phyloP scores from a whole-genome alignment of 2,329 filamentous ascomycete genomes.

The Pyricularia pennisetigena region DNA sequence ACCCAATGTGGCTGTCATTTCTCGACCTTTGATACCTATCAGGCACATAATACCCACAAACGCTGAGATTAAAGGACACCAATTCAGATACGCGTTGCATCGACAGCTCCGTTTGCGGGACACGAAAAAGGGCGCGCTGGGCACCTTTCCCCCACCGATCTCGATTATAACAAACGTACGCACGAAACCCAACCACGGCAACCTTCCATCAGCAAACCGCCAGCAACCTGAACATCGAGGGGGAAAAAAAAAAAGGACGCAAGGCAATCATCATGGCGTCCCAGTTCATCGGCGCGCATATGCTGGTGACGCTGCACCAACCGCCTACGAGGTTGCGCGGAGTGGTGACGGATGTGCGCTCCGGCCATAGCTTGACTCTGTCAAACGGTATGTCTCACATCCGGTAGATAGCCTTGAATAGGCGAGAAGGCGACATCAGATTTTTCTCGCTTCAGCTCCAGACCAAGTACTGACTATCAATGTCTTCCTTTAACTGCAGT shows the following conservation, averaged over 20 bases:
- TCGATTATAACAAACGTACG: background rate
- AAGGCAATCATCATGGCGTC: constrained; percentile 41
- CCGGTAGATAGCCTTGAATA: background rate
- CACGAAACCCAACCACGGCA: background rate
- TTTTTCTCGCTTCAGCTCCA: background rate
- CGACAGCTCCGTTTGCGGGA: background rate
- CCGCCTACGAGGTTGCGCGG: constrained; percentile 59
- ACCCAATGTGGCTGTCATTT: background rate
- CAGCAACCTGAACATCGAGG: background rate
- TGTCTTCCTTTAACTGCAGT: constrained; percentile 16
- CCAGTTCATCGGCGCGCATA: constrained; percentile 66
- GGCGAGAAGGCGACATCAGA: background rate
- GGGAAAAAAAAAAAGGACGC: too few relatives aligned
- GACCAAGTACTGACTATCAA: background rate
- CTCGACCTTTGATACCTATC: background rate
- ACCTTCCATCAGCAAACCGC: background rate
- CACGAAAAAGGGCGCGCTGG: background rate
- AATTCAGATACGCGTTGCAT: background rate
- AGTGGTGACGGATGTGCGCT: constrained; percentile 56
- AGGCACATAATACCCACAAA: background rate
- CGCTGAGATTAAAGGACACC: background rate
- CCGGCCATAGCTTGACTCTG: constrained; percentile 59
- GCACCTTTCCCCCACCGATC: background rate
- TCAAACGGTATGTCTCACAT: constrained; percentile 51
- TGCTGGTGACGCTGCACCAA: constrained; percentile 53